Conservation (phyloP, 192 early-diverging fungal genomes). For the Coemansia sp. region DNA sequence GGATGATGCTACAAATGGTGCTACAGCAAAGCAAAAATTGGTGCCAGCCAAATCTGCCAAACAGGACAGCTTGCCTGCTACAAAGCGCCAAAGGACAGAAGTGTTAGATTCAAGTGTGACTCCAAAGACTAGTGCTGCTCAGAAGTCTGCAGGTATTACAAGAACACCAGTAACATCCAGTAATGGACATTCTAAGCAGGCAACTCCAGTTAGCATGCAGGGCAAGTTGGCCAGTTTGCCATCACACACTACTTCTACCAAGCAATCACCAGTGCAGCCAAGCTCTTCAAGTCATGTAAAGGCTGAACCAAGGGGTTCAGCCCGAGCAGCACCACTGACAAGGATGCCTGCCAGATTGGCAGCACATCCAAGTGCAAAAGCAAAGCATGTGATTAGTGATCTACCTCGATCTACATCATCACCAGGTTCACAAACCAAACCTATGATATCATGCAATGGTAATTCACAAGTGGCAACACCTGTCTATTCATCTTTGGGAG, state of each 20-base stretch:
- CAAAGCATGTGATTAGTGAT: no score
- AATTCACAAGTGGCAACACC: not conserved
- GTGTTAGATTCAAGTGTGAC: not conserved
- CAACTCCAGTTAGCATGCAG: no score
- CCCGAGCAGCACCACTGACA: no score
- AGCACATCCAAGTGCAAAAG: not conserved
- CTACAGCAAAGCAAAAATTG: not conserved
- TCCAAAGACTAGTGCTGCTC: not conserved
- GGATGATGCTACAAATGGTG: not conserved
- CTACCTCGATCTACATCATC: not conserved
- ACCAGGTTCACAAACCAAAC: not conserved
- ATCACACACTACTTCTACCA: not conserved
- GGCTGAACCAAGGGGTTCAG: no score
- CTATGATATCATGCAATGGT: not conserved
- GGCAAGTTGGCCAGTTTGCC: no score
- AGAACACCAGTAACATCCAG: not conserved
- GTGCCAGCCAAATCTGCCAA: not conserved
- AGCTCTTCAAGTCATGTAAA: not conserved
- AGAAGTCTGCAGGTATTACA: not conserved
- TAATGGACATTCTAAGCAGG: not conserved
- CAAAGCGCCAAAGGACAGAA: slow-evolving; percentile 3
- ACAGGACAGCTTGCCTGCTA: not conserved
- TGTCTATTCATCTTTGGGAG: not conserved
- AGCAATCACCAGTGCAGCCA: not conserved
- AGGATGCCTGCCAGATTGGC: not conserved